A percentile compares a stretch with the other conserved stretches of the same genome.
These are phyloP conservation scores for Gastrodia elata DNA, from an alignment of 106 monocot genomes.

Conservation along the genomic window DNA sequence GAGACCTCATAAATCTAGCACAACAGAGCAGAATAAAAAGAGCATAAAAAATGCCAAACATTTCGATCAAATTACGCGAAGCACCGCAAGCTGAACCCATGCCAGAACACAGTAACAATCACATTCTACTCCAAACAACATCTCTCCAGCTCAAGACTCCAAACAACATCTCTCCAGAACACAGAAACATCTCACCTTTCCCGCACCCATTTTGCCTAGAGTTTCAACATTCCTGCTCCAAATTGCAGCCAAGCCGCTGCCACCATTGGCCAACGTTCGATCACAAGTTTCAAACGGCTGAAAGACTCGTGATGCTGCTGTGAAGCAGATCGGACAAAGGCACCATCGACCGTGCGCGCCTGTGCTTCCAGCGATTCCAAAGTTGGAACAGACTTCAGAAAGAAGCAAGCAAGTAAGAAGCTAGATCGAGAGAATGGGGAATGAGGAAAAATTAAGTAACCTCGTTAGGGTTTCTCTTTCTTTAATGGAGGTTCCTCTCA, in stretches of 20 bases:
- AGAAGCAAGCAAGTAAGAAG: not conserved
- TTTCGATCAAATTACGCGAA: not conserved
- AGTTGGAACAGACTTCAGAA: not conserved
- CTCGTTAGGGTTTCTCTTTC: constrained; percentile 9
- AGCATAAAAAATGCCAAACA: not conserved
- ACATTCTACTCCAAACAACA: not conserved
- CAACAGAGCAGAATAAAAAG: not conserved
- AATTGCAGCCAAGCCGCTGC: constrained; percentile 5
- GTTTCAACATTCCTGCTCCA: not conserved
- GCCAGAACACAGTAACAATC: not conserved
- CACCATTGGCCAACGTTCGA: not conserved
- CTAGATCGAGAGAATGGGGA: not conserved
- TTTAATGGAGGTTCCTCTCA: not conserved
- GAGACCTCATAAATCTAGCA: not conserved
- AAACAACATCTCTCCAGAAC: not conserved
- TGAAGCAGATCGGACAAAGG: constrained; percentile 1
- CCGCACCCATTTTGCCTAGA: constrained; percentile 2
- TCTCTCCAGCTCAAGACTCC: not conserved
- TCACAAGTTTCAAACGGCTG: not conserved
- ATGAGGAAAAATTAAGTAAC: constrained; percentile 10
- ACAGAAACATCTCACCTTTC: constrained; percentile 15
- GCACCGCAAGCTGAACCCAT: not conserved
- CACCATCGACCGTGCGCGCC: not conserved
- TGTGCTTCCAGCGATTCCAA: constrained; percentile 1
- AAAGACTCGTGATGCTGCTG: not conserved